Percentiles rank a stretch among this genome's conserved stretches.
Conservation (phyloP, 164 flowering plant species). For the Vitis rupestris region DNA sequence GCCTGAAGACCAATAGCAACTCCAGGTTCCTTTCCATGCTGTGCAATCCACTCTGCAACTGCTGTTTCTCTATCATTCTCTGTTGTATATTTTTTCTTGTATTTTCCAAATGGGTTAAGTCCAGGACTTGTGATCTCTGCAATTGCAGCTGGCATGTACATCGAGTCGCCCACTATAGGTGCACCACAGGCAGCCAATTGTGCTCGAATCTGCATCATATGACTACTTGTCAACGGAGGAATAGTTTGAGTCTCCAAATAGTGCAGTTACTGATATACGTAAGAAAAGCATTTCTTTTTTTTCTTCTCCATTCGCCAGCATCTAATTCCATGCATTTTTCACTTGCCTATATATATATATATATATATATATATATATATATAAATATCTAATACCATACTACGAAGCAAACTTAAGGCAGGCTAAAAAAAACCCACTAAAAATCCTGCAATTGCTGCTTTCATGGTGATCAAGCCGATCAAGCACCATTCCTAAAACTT, state of each 20-base stretch:
- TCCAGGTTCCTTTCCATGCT: constrained; percentile 87
- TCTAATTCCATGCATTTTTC: not conserved
- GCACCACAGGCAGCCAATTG: constrained; percentile 90
- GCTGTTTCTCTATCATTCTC: constrained; percentile 47
- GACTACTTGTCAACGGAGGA: not conserved
- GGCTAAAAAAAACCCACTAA: not conserved
- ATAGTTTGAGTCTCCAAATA: not conserved
- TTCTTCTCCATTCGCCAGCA: not conserved
- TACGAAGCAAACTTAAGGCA: not conserved
- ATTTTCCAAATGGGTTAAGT: constrained; percentile 65
- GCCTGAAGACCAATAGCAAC: constrained; percentile 96
- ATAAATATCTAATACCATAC: not conserved
- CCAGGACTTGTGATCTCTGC: constrained; percentile 62
- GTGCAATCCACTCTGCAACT: constrained; percentile 61
- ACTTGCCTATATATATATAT: too few relatives aligned
- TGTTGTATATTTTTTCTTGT: constrained; percentile 26
- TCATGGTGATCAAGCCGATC: too few relatives aligned
- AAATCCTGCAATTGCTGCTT: too few relatives aligned
- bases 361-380: too few relatives aligned
- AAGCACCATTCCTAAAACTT: too few relatives aligned
- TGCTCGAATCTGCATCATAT: constrained; percentile 74
- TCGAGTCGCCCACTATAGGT: constrained; percentile 90
- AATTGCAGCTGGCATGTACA: constrained; percentile 87
- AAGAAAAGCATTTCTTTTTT: too few relatives aligned
- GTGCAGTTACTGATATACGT: not conserved